Evolutionary conservation across 306 rosid species (phyloP).

Genomic region (Cercis canadensis): DNA sequence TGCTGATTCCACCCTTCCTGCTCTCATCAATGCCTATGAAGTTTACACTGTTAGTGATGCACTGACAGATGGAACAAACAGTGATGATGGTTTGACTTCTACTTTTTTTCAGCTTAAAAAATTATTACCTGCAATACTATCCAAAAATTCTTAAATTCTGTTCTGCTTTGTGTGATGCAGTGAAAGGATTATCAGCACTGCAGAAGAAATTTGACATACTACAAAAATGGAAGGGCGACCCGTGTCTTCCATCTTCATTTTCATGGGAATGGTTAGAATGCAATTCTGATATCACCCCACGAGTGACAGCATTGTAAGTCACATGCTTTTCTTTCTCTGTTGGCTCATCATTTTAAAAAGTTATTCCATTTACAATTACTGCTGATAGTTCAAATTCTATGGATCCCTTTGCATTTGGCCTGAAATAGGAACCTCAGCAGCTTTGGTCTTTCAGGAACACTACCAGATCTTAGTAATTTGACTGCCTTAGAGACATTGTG

Average conservation of each 20-base stretch:
- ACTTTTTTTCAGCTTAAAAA: neutral
- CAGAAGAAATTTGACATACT: constrained; percentile 16
- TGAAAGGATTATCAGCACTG: constrained; percentile 32
- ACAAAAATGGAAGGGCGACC: constrained; percentile 40
- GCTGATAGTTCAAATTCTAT: neutral
- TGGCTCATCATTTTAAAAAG: neutral
- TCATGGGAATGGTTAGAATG: constrained; percentile 45
- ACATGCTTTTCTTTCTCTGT: neutral
- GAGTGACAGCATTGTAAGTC: constrained; percentile 36
- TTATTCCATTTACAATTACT: neutral
- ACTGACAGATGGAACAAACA: constrained; percentile 22
- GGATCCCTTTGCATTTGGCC: neutral
- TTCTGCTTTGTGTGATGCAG: neutral
- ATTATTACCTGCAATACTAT: no score
- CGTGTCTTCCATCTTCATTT: constrained; percentile 31
- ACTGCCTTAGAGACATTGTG: constrained; percentile 40
- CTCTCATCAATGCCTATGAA: constrained; percentile 45
- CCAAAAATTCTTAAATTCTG: no score
- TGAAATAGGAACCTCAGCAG: constrained; percentile 40
- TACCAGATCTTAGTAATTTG: constrained; percentile 45
- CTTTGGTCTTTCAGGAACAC: constrained; percentile 39
- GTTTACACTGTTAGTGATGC: neutral
- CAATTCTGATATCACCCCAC: constrained; percentile 15
- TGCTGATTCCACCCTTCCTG: constrained; percentile 35
- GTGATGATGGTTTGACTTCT: constrained; percentile 22